Evolutionary conservation across 768 basidiomycete genomes (phyloP).

Genomic region (Arthromyces matolae): DNA sequence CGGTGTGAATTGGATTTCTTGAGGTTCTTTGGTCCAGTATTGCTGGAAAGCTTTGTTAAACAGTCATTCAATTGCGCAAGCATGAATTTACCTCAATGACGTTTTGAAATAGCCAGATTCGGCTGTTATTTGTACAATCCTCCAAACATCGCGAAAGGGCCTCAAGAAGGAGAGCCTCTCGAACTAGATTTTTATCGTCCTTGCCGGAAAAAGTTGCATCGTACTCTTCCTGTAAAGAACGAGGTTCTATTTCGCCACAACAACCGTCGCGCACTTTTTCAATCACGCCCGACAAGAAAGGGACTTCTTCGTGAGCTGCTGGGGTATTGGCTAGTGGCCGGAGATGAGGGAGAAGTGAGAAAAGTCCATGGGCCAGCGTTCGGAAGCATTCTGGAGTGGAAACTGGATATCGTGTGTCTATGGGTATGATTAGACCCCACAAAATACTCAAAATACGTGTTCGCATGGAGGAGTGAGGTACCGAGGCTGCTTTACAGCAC

Average conservation of each 20-base stretch:
- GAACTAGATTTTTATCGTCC: conserved; percentile 31
- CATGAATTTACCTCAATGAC: conserved; percentile 42
- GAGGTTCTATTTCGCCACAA: conserved; percentile 45
- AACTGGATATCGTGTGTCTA: conserved; percentile 38
- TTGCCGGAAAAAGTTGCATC: conserved; percentile 34
- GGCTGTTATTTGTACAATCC: conserved; percentile 38
- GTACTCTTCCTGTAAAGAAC: conserved; percentile 49
- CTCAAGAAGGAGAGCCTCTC: conserved; percentile 39
- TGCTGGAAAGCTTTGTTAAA: conserved; percentile 28
- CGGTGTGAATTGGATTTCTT: conserved; percentile 34
- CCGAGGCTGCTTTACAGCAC: conserved; percentile 63
- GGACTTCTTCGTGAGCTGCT: conserved; percentile 27
- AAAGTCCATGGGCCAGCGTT: conserved; percentile 48
- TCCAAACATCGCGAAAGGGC: conserved; percentile 51
- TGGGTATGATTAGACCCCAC: conserved; percentile 41
- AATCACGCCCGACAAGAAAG: conserved; percentile 40
- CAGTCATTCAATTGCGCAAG: neutral
- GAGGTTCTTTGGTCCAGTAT: conserved; percentile 43
- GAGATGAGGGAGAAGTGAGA: conserved; percentile 45
- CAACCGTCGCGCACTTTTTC: conserved; percentile 41
- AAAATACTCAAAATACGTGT: conserved; percentile 49
- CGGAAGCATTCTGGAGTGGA: conserved; percentile 45
- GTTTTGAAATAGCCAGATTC: conserved; percentile 49
- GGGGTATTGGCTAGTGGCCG: conserved; percentile 18
- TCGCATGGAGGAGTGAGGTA: conserved; percentile 37